These are phyloP conservation scores for Xerocomus spinulosus DNA, from an alignment of 768 basidiomycete species.

Conservation along the genomic window DNA sequence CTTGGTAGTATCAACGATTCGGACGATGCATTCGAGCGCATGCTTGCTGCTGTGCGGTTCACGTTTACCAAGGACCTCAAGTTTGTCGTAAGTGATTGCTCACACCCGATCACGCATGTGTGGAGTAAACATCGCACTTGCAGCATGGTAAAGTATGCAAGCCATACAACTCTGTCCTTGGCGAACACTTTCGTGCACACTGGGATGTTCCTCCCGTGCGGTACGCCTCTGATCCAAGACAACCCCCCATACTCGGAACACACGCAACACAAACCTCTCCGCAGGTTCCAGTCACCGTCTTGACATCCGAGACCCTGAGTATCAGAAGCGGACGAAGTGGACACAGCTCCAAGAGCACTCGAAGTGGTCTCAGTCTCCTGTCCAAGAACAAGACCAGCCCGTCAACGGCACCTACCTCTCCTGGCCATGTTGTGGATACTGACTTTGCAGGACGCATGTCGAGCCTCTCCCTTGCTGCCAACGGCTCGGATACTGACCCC, in stretches of 20 bases:
- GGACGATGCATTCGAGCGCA: conserved; percentile 87
- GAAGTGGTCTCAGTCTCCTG: conserved; percentile 52
- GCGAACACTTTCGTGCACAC: conserved; percentile 85
- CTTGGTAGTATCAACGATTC: conserved; percentile 85
- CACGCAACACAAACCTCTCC: conserved; percentile 32
- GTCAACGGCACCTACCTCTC: conserved; percentile 41
- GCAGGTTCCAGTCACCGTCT: conserved; percentile 17
- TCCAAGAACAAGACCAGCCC: conserved; percentile 43
- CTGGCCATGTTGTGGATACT: conserved; percentile 38
- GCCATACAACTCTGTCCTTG: conserved; percentile 84
- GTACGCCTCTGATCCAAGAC: conserved; percentile 44
- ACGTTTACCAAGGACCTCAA: conserved; percentile 92
- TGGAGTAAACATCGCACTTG: conserved; percentile 3
- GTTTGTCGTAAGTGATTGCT: conserved; percentile 59
- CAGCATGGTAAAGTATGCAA: conserved; percentile 93
- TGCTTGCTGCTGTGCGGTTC: conserved; percentile 89
- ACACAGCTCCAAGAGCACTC: conserved; percentile 56
- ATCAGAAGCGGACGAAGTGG: conserved; percentile 45
- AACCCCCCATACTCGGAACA: conserved; percentile 43
- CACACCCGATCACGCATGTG: background rate
- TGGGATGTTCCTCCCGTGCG: conserved; percentile 73
- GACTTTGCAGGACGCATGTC: conserved; percentile 51
- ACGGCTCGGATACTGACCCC: conserved; percentile 29
- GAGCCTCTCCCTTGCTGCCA: conserved; percentile 50
- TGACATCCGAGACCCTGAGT: conserved; percentile 47